phyloP scores from a whole-genome alignment of 108 stramenopile species.

The Hondaea fermentalgiana region DNA sequence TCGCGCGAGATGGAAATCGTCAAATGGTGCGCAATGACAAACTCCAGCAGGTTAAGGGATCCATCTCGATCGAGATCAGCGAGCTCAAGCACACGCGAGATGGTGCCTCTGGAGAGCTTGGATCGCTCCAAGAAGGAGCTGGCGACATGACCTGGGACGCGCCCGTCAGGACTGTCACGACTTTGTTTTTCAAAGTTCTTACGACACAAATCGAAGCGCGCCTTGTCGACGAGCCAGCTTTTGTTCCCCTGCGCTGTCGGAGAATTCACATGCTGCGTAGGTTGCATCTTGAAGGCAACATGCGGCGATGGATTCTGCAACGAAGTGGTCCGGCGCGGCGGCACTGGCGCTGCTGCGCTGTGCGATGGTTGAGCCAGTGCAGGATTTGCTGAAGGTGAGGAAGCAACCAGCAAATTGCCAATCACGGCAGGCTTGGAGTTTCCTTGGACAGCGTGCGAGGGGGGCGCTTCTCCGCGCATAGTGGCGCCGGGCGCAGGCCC shows the following conservation, averaged over 20 bases:
- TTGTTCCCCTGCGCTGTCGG: background rate
- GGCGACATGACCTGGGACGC: background rate
- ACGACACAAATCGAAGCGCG: background rate
- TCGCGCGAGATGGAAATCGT: background rate
- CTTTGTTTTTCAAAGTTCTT: background rate
- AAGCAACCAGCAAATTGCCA: background rate
- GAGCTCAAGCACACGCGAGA: background rate
- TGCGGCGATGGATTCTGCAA: background rate
- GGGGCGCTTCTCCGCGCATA: background rate
- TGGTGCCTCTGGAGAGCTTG: background rate
- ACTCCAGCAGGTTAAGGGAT: background rate
- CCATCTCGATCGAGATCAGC: background rate
- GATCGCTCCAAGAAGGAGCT: background rate
- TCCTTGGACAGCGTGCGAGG: background rate
- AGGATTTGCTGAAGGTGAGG: background rate
- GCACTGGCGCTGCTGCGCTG: background rate
- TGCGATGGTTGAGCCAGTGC: background rate
- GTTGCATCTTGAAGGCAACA: background rate
- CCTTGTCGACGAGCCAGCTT: background rate
- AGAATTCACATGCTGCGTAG: background rate
- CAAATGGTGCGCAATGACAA: background rate
- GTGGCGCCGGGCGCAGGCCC: background rate
- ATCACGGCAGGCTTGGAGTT: background rate
- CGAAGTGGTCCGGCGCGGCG: background rate
- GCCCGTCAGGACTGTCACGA: background rate